Evolutionary conservation across 31 red algal genomes (phyloP).

Genomic region (Odonthalia washingtoniensis): DNA sequence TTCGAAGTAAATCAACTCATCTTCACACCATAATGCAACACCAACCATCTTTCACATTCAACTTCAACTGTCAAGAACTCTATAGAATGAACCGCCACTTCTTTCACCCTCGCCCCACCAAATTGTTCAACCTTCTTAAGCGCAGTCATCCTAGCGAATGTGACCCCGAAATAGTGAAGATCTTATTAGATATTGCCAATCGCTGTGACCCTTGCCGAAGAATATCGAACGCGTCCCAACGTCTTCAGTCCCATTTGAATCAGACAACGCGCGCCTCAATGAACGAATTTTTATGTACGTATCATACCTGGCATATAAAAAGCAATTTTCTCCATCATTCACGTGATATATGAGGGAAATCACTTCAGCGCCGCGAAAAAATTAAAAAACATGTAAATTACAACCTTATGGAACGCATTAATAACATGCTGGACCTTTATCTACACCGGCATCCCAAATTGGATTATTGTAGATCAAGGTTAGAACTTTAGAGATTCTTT

Average conservation of each 20-base stretch:
- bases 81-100: slow-evolving; percentile 35
- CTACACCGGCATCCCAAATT: slow-evolving; percentile 13
- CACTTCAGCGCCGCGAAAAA: neutral
- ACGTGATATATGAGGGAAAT: slow-evolving; percentile 17
- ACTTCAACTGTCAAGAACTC: neutral
- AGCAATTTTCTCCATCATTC: neutral
- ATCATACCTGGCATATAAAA: slow-evolving; percentile 24
- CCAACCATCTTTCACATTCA: neutral
- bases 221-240: neutral
- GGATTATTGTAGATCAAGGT: too few relatives aligned
- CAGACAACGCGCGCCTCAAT: slow-evolving; percentile 23
- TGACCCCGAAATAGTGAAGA: slow-evolving; percentile 17
- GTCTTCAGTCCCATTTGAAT: slow-evolving; percentile 16
- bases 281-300: slow-evolving; percentile 27
- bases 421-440: neutral
- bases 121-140: slow-evolving; percentile 29
- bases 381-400: neutral
- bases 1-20: too few relatives aligned
- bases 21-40: neutral
- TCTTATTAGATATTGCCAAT: slow-evolving; percentile 1
- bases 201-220: slow-evolving; percentile 35
- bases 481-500: too few relatives aligned
- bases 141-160: neutral
- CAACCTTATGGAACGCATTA: slow-evolving; percentile 7
- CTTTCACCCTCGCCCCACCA: slow-evolving; percentile 22